Percentiles rank a stretch among this genome's conserved stretches.
Evolutionary conservation across 75 land plant species (phyloP).

Genomic region (Adiantum capillusveneris): DNA sequence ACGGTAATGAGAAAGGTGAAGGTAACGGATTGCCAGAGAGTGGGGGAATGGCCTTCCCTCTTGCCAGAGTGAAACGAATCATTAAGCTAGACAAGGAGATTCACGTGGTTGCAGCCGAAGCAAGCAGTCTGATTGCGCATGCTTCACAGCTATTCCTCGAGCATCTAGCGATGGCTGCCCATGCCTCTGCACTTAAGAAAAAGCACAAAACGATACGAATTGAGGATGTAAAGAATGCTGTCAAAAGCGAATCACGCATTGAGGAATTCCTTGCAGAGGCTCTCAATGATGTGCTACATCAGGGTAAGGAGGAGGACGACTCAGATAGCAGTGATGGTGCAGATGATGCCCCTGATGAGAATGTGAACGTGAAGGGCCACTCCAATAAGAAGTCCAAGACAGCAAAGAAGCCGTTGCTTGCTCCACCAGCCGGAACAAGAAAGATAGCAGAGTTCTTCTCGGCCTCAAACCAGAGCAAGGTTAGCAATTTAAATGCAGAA

Average conservation of each 20-base stretch:
- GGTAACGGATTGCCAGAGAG: background rate
- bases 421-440: too few relatives aligned
- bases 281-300: background rate
- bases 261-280: conserved; percentile 1
- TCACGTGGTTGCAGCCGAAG: conserved; percentile 16
- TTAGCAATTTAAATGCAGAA: too few relatives aligned
- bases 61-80: conserved; percentile 18
- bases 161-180: background rate
- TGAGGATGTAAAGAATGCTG: background rate
- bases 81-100: conserved; percentile 22
- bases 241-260: background rate
- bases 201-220: background rate
- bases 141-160: conserved; percentile 19
- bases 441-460: too few relatives aligned
- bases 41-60: conserved; percentile 1
- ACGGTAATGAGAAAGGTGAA: background rate
- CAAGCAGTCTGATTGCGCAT: conserved; percentile 8
- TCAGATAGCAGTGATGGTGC: background rate
- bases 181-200: background rate
- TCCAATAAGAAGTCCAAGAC: too few relatives aligned
- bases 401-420: too few relatives aligned
- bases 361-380: background rate
- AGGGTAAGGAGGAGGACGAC: background rate
- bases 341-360: background rate
- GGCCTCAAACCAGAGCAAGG: too few relatives aligned